A percentile compares a stretch with the other conserved stretches of the same genome.
These are phyloP conservation scores for Juglanconis oblonga DNA, from an alignment of 2,329 filamentous ascomycete genomes.

Conservation along the genomic window DNA sequence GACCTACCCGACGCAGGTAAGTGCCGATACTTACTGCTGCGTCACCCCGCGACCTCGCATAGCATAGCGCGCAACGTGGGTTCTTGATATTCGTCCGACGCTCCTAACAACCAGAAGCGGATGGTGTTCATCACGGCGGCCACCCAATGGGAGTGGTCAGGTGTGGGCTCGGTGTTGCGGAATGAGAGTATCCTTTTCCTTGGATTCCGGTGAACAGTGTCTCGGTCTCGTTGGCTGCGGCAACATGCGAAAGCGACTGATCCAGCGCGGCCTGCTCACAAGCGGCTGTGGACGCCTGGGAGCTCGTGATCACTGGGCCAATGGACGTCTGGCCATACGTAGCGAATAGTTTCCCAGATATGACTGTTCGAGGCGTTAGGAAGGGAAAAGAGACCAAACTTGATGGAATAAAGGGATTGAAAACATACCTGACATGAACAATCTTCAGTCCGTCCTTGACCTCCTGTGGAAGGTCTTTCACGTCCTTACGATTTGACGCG, in stretches of 20 bases:
- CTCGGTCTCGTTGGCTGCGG: conserved; percentile 12
- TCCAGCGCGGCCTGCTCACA: conserved; percentile 47
- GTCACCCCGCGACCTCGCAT: conserved; percentile 17
- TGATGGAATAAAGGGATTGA: conserved; percentile 16
- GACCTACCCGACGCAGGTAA: conserved; percentile 16
- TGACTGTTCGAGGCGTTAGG: conserved; percentile 51
- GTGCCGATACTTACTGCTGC: conserved; percentile 17
- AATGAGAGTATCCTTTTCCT: neutral
- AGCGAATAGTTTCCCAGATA: conserved; percentile 89
- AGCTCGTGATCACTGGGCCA: conserved; percentile 71
- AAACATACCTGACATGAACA: conserved; percentile 76
- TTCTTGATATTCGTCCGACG: conserved; percentile 16
- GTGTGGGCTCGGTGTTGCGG: neutral
- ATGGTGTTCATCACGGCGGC: neutral
- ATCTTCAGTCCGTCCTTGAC: conserved; percentile 86
- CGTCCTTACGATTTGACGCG: conserved; percentile 85
- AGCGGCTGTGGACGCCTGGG: conserved; percentile 71
- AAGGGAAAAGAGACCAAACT: conserved; percentile 22
- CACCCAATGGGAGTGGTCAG: conserved; percentile 4
- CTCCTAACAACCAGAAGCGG: conserved; percentile 2
- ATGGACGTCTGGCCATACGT: conserved; percentile 86
- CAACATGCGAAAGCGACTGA: conserved; percentile 8
- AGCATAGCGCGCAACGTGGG: conserved; percentile 19
- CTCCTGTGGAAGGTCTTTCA: conserved; percentile 84
- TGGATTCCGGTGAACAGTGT: conserved; percentile 15